These are phyloP conservation scores for Colletotrichum eremochloae DNA, from an alignment of 2,329 filamentous ascomycete species.

Conservation along the genomic window DNA sequence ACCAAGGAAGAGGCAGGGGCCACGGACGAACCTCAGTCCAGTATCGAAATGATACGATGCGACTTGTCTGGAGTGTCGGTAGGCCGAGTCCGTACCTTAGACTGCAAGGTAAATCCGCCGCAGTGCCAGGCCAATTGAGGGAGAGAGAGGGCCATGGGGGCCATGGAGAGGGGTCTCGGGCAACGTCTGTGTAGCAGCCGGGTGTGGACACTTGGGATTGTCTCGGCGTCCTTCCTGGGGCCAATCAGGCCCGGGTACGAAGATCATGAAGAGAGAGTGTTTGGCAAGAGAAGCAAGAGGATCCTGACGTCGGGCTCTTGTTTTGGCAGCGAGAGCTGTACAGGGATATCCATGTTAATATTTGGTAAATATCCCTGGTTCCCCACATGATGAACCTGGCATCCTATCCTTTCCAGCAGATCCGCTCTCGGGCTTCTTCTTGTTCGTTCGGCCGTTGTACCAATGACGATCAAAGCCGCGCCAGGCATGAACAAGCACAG, in stretches of 20 bases:
- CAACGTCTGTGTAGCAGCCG: conserved; percentile 39
- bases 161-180: conserved; percentile 39
- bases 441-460: conserved; percentile 23
- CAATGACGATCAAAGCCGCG: conserved; percentile 30
- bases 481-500: conserved; percentile 39
- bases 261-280: conserved; percentile 51
- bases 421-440: conserved; percentile 43
- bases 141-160: conserved; percentile 25
- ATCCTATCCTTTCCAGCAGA: conserved; percentile 43
- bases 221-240: conserved; percentile 42
- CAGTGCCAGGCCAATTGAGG: conserved; percentile 29
- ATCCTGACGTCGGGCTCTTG: conserved; percentile 47
- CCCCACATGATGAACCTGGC: conserved; percentile 45
- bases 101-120: conserved; percentile 50
- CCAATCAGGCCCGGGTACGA: conserved; percentile 46
- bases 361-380: conserved; percentile 45
- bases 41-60: conserved; percentile 44
- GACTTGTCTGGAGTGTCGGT: conserved; percentile 43
- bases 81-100: conserved; percentile 40
- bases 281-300: conserved; percentile 49
- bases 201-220: conserved; percentile 42
- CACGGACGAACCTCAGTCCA: conserved; percentile 45
- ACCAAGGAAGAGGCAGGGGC: conserved; percentile 34
- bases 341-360: conserved; percentile 45
- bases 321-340: conserved; percentile 45